Base-by-base conservation (phyloP, 225 moss, liverwort and hornwort genomes). In the Anthoceros angustus region DNA sequence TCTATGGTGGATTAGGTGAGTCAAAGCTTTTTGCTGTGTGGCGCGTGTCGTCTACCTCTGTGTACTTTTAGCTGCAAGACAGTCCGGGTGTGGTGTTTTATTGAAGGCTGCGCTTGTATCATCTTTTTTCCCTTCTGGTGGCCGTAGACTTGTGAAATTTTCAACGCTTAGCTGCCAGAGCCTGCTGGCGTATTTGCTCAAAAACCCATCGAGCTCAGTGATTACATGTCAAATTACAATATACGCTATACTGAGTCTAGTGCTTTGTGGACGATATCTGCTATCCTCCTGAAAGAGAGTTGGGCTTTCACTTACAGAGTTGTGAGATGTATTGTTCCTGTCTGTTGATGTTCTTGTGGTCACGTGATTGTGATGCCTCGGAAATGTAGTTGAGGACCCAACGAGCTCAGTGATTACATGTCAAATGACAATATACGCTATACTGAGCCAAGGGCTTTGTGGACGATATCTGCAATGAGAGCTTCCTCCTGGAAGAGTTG, bases 341-440 rank as follows among this genome's bases (percentile, higher is more conserved):
- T 2, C 10, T 55, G 7, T 32, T 32, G 32, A 32, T 32, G 55
- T 55, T 12, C 5, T 20, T 55, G 55, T 23, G 2, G 6, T 55
- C 55, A 0, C 0, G 8, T 55, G 55, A 15, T 5, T 55, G 7
- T 55, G 32, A 32, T 32, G 32, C 32, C 32, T 32, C 32, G 32
- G 32, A 32, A 32, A 4, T 32, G 4, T 1, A 4, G 1, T 32
- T 32, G 32, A 8, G 23, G 23, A 18, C 7, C 23, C n/a, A 55
- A 18, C 55, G 5, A 55, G 55, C 55, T 55, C 55, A 55, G 55
- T 55, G 55, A 55, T 55, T 9, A 55, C 6, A 0, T 55, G 55
- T 55, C 18, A 55, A 5, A 55, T 55, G 55, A 55, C 55, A 8
- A 55, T 55, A 55, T 55, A 55, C 55, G 55, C 18, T 55, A 55